A percentile compares a stretch with the other conserved stretches of the same genome.
Conservation (phyloP, 345 rosid genomes). For the Pistacia vera region DNA sequence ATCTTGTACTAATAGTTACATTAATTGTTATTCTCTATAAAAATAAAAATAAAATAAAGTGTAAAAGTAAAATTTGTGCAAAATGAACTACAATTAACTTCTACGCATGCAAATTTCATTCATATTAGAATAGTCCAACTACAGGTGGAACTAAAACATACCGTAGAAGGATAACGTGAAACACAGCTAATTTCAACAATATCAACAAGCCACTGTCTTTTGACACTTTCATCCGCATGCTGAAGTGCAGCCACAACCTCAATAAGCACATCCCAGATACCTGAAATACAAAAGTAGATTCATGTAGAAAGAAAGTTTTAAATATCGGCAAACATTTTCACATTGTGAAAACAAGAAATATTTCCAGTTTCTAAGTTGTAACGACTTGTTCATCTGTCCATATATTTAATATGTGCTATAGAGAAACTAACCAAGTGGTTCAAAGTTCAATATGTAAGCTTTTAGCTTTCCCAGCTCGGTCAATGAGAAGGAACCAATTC, state of each 20-base stretch:
- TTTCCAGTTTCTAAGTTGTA: not conserved
- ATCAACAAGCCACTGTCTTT: conserved; percentile 87
- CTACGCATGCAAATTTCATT: not conserved
- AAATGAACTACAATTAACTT: not conserved
- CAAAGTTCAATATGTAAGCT: conserved; percentile 58
- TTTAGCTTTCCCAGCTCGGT: conserved; percentile 69
- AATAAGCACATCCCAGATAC: conserved; percentile 66
- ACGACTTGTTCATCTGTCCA: not conserved
- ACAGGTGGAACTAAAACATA: conserved; percentile 29
- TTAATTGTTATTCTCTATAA: too few species aligned
- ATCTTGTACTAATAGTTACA: too few species aligned
- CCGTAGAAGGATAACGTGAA: conserved; percentile 79
- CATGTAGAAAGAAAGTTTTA: conserved; percentile 13
- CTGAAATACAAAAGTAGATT: conserved; percentile 38
- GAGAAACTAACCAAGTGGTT: conserved; percentile 57
- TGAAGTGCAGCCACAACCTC: conserved; percentile 77
- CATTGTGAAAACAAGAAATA: not conserved
- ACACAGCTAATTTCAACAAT: conserved; percentile 84
- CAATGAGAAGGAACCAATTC: conserved; percentile 53
- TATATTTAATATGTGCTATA: not conserved
- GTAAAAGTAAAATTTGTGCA: not conserved
- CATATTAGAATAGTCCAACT: not conserved
- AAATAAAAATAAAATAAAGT: too few species aligned
- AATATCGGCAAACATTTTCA: not conserved
- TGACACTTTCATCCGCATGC: conserved; percentile 63